These are phyloP conservation scores for Platanthera zijinensis DNA, from an alignment of 106 monocot species.

Conservation along the genomic window DNA sequence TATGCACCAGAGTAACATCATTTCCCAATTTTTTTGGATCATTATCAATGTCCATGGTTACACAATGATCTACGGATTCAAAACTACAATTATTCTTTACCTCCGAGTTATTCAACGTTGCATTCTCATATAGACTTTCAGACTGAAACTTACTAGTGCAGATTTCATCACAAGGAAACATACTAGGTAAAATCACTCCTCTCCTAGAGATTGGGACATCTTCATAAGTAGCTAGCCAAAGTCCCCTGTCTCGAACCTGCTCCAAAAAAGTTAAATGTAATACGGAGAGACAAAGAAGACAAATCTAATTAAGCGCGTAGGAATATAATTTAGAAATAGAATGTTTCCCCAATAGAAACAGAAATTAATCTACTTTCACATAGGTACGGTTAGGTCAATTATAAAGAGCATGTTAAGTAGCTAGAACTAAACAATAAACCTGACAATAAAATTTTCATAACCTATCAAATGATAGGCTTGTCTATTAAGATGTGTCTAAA, in stretches of 20 bases:
- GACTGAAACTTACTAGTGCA: constrained; percentile 1
- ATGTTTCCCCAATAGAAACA: background rate
- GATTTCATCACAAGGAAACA: constrained; percentile 67
- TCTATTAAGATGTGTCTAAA: too few species aligned
- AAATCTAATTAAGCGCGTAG: background rate
- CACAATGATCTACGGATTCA: constrained; percentile 9
- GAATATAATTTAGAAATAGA: background rate
- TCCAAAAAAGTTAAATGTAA: background rate
- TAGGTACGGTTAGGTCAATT: background rate
- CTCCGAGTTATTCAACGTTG: background rate
- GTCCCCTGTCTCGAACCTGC: constrained; percentile 79
- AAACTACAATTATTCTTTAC: constrained; percentile 9
- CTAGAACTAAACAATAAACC: background rate
- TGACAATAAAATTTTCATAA: background rate
- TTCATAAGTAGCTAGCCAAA: constrained; percentile 67
- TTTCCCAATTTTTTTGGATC: background rate
- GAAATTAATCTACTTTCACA: background rate
- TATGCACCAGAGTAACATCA: background rate
- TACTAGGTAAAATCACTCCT: constrained; percentile 60
- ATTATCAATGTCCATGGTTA: constrained; percentile 1
- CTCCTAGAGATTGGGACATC: constrained; percentile 62
- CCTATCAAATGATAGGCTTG: background rate
- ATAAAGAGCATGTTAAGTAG: background rate
- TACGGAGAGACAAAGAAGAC: background rate
- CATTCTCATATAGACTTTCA: constrained; percentile 7